Conservation (phyloP, 2,329 filamentous ascomycete species). For the Hypocrella siamensis region DNA sequence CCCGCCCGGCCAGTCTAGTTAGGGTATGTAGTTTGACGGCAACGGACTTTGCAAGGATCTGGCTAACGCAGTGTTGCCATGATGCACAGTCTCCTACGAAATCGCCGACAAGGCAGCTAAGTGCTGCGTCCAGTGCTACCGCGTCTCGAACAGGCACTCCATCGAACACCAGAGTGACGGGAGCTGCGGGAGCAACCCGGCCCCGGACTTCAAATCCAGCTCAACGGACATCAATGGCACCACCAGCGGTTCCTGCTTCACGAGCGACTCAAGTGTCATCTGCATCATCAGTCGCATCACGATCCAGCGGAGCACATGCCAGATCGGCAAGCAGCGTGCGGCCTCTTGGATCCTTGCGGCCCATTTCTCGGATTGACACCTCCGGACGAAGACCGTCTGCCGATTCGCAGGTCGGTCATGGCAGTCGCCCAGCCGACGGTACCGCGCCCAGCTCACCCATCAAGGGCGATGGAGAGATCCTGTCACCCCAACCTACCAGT, state of each 20-base stretch:
- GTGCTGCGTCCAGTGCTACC: conserved; percentile 37
- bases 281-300: conserved; percentile 21
- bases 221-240: conserved; percentile 50
- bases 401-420: conserved; percentile 28
- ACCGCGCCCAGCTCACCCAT: conserved; percentile 24
- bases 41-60: background rate
- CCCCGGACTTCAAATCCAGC: conserved; percentile 39
- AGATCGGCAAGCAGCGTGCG: conserved; percentile 25
- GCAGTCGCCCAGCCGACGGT: conserved; percentile 19
- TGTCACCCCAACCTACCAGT: conserved; percentile 33
- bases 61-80: background rate
- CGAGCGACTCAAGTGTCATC: conserved; percentile 28
- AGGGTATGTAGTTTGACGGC: conserved; percentile 25
- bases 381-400: conserved; percentile 28
- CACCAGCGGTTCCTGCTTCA: conserved; percentile 35
- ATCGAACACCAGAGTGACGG: conserved; percentile 33
- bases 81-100: conserved; percentile 52
- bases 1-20: conserved; percentile 38
- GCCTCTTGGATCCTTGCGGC: conserved; percentile 20
- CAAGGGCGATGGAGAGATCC: conserved; percentile 34
- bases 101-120: conserved; percentile 62
- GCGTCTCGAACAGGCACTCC: conserved; percentile 52
- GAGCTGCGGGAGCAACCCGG: conserved; percentile 25
- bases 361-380: conserved; percentile 17
- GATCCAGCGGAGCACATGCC: conserved; percentile 14